These are phyloP conservation scores for Meredithiella fracta DNA, from an alignment of 2,329 filamentous ascomycete species.

Conservation along the genomic window DNA sequence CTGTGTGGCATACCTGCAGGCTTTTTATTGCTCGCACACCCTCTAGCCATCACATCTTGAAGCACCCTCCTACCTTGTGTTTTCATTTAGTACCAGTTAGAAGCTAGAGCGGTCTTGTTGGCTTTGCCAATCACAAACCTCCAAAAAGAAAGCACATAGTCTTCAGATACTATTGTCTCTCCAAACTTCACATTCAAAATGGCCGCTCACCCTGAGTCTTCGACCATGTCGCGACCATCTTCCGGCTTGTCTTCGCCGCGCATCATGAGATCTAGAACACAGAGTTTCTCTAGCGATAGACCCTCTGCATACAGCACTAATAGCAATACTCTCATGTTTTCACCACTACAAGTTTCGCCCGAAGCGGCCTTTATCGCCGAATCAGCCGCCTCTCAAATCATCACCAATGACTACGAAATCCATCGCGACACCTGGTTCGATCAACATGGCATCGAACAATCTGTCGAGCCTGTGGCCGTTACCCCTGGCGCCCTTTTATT, in stretches of 20 bases:
- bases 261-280: constrained; percentile 32
- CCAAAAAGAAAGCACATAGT: not conserved
- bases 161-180: not conserved
- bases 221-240: constrained; percentile 21
- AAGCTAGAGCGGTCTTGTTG: not conserved
- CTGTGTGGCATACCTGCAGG: constrained; percentile 1
- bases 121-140: not conserved
- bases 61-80: not conserved
- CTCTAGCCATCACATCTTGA: not conserved
- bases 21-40: not conserved
- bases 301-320: constrained; percentile 43
- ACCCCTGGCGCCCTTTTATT: constrained; percentile 56
- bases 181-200: constrained; percentile 7
- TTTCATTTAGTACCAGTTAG: not conserved
- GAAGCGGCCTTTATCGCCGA: constrained; percentile 74
- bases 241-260: constrained; percentile 22
- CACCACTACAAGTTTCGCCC: constrained; percentile 54
- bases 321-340: constrained; percentile 42
- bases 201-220: constrained; percentile 7
- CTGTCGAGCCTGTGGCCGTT: constrained; percentile 54
- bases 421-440: constrained; percentile 54
- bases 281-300: constrained; percentile 56
- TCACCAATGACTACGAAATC: constrained; percentile 73
- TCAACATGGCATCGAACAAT: constrained; percentile 47
- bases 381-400: constrained; percentile 76